Percentiles rank a stretch among this genome's conserved stretches.
Evolutionary conservation across 1,284 basidiomycete genomes (phyloP).

Genomic region (Ustilago tritici): DNA sequence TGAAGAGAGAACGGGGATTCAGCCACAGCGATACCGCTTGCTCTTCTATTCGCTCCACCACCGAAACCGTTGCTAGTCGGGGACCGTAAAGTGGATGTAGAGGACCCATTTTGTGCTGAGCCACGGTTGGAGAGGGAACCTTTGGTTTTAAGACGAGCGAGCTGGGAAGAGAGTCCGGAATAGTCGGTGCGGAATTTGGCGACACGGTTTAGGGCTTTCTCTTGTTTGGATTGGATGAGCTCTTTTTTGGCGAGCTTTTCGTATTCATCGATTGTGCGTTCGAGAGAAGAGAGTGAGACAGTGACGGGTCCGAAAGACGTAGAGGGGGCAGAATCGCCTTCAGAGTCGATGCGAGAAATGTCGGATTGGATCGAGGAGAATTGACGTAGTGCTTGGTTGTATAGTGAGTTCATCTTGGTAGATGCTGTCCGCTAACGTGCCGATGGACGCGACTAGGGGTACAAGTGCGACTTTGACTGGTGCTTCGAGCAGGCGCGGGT

Average conservation of each 20-base stretch:
- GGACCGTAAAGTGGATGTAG: conserved; percentile 22
- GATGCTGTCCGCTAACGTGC: not conserved
- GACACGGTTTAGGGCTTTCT: conserved; percentile 64
- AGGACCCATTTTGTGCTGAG: not conserved
- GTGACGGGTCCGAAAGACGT: conserved; percentile 57
- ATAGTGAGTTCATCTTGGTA: conserved; percentile 64
- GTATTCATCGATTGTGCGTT: conserved; percentile 68
- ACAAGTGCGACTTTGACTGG: too few relatives aligned
- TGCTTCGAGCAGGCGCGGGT: too few relatives aligned
- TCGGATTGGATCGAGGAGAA: conserved; percentile 66
- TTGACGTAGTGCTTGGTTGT: conserved; percentile 67
- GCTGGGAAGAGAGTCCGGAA: conserved; percentile 50
- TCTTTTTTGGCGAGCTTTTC: conserved; percentile 67
- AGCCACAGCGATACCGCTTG: conserved; percentile 41
- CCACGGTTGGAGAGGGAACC: conserved; percentile 25
- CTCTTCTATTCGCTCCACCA: conserved; percentile 22
- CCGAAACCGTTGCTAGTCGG: conserved; percentile 28
- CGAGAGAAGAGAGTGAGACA: conserved; percentile 59
- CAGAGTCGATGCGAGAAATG: conserved; percentile 57
- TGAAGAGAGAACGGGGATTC: conserved; percentile 61
- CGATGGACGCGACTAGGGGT: too few relatives aligned
- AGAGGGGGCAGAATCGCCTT: conserved; percentile 26
- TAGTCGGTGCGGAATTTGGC: conserved; percentile 65
- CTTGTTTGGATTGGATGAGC: conserved; percentile 64
- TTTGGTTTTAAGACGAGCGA: conserved; percentile 52